These are phyloP conservation scores for Candida dubliniensis DNA, from an alignment of 1,139 yeast genomes.

Conservation along the genomic window DNA sequence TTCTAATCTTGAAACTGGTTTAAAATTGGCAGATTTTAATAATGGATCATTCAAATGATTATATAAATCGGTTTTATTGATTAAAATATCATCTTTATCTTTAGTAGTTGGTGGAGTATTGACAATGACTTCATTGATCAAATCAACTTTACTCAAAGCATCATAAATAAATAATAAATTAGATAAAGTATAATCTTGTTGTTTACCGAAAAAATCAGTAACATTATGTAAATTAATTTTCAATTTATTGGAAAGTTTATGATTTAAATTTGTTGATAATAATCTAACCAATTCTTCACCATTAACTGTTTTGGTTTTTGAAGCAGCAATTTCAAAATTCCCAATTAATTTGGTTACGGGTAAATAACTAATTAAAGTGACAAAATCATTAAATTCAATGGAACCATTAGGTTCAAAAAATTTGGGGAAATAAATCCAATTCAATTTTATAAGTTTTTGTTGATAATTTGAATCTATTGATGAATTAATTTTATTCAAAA, in stretches of 20 bases:
- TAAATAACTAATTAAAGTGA: constrained; percentile 43
- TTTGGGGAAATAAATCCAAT: constrained; percentile 45
- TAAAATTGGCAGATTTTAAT: constrained; percentile 53
- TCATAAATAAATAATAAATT: constrained; percentile 46
- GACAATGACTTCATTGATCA: constrained; percentile 62
- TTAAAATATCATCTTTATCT: constrained; percentile 47
- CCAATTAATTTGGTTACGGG: constrained; percentile 51
- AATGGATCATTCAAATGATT: constrained; percentile 51
- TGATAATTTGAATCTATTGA: constrained; percentile 46
- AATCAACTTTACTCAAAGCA: constrained; percentile 44
- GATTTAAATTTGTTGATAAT: constrained; percentile 40
- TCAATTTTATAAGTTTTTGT: constrained; percentile 42
- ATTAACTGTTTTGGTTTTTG: constrained; percentile 33
- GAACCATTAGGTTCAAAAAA: constrained; percentile 45
- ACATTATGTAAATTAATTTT: constrained; percentile 36
- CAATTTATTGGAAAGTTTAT: constrained; percentile 41
- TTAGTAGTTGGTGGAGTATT: constrained; percentile 49
- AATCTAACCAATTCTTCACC: constrained; percentile 36
- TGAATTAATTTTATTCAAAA: constrained; percentile 39
- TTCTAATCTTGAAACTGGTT: constrained; percentile 46
- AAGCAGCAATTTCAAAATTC: constrained; percentile 41
- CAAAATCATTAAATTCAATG: constrained; percentile 41
- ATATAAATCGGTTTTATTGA: constrained; percentile 44
- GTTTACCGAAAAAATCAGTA: constrained; percentile 37
- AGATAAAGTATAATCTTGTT: constrained; percentile 38